These are phyloP conservation scores for Ambrosia artemisiifolia DNA, from an alignment of 129 eudicot genomes.

Conservation along the genomic window DNA sequence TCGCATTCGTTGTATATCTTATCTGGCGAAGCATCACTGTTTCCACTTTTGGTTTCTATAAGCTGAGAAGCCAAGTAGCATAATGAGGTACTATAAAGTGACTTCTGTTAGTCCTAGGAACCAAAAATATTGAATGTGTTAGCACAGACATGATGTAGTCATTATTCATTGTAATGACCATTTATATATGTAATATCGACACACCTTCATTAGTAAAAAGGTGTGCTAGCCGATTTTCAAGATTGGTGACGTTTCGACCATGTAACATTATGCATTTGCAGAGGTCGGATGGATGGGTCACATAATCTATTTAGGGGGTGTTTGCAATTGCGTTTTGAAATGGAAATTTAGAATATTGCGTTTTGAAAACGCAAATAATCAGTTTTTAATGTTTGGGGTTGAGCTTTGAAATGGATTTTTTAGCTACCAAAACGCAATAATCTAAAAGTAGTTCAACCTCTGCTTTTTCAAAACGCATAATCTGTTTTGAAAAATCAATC, in stretches of 20 bases:
- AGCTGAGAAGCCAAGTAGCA: neutral
- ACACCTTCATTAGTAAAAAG: neutral
- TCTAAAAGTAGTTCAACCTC: too few relatives aligned
- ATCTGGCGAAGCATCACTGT: slow-evolving; percentile 8
- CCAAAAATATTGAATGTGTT: neutral
- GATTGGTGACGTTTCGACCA: neutral
- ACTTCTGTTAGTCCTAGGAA: slow-evolving; percentile 1
- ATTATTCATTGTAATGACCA: slow-evolving; percentile 9
- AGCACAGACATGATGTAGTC: neutral
- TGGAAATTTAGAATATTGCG: too few relatives aligned
- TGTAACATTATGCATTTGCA: slow-evolving; percentile 13
- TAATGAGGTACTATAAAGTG: neutral
- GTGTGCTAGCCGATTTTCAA: neutral
- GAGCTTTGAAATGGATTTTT: too few relatives aligned
- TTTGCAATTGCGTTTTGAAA: too few relatives aligned
- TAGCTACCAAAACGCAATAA: too few relatives aligned
- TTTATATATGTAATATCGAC: slow-evolving; percentile 6
- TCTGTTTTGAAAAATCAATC: too few relatives aligned
- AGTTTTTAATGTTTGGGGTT: too few relatives aligned
- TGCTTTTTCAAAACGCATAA: too few relatives aligned
- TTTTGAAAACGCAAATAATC: too few relatives aligned
- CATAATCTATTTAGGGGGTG: too few relatives aligned
- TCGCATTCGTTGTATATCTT: slow-evolving; percentile 5
- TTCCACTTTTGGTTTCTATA: neutral
- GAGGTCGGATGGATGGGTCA: slow-evolving; percentile 12